These are phyloP conservation scores for Suillus fuscotomentosus DNA, from an alignment of 768 basidiomycete species.

Conservation along the genomic window DNA sequence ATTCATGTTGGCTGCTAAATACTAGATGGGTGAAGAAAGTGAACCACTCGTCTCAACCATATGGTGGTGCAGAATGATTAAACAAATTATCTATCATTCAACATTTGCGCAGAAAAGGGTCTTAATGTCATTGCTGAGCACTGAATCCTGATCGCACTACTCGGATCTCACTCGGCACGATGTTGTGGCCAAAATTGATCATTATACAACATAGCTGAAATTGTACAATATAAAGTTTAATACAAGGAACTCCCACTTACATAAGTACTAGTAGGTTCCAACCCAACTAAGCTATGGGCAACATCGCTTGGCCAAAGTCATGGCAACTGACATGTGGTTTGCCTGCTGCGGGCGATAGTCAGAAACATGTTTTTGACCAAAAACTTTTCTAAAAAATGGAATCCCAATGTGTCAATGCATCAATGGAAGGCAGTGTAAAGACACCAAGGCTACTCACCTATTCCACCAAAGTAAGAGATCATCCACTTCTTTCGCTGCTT, in stretches of 20 bases:
- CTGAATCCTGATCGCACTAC: neutral
- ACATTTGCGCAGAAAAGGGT: neutral
- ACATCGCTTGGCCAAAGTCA: neutral
- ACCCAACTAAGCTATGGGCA: neutral
- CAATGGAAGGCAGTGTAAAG: neutral
- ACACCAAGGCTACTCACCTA: conserved; percentile 1
- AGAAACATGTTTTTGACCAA: neutral
- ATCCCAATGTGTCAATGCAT: neutral
- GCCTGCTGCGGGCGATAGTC: neutral
- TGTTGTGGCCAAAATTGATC: neutral
- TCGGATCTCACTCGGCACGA: neutral
- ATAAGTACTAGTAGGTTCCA: neutral
- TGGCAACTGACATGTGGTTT: neutral
- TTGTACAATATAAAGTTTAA: neutral
- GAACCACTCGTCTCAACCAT: neutral
- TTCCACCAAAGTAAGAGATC: neutral
- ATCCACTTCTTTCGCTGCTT: neutral
- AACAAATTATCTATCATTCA: neutral
- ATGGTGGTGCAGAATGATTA: neutral
- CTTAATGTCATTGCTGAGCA: neutral
- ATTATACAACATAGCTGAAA: neutral
- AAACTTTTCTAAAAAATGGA: neutral
- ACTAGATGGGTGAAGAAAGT: neutral
- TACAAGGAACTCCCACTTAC: neutral
- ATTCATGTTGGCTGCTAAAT: neutral